These are phyloP conservation scores for Thielaviopsis punctulata DNA, from an alignment of 2,329 filamentous ascomycete species.

Conservation along the genomic window DNA sequence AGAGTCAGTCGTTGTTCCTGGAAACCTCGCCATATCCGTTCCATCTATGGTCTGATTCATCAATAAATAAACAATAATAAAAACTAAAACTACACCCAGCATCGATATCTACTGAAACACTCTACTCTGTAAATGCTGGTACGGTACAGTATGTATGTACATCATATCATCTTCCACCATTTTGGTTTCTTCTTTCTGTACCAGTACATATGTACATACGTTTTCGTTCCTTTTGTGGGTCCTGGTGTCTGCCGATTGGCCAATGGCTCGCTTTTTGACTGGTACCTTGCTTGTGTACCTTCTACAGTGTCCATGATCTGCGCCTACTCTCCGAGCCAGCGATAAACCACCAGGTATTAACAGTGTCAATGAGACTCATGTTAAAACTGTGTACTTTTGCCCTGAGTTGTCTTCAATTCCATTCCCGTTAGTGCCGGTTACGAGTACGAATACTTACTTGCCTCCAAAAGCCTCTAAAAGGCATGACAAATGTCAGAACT, in stretches of 20 bases:
- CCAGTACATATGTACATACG: neutral
- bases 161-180: neutral
- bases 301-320: neutral
- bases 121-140: no score
- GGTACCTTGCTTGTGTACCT: neutral
- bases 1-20: no score
- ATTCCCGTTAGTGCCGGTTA: slow-evolving; percentile 9
- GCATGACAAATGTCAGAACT: neutral
- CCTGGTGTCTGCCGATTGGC: neutral
- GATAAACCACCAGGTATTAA: neutral
- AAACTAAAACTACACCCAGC: no score
- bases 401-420: neutral
- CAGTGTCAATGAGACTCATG: neutral
- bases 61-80: no score
- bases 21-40: no score
- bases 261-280: neutral
- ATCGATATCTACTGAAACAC: no score
- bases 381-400: neutral
- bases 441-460: slow-evolving; percentile 11
- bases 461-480: neutral
- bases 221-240: neutral
- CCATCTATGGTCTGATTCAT: no score
- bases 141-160: no score
- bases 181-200: neutral
- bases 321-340: neutral